Evolutionary conservation across 2,329 filamentous ascomycete genomes (phyloP).

Genomic region (Alternaria solani): DNA sequence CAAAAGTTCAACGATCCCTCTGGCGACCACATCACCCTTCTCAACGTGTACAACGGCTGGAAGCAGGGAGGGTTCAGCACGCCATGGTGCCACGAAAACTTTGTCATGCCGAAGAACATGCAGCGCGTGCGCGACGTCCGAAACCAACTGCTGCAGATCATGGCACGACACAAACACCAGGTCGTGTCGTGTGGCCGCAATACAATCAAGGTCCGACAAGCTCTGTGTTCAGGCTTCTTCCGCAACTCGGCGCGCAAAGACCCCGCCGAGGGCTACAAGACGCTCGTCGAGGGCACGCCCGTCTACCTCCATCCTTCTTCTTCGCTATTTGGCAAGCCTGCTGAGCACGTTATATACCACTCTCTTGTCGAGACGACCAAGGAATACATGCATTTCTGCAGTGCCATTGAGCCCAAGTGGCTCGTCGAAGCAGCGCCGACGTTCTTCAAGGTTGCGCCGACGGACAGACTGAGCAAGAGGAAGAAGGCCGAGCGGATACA

Average conservation of each 20-base stretch:
- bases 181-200: constrained; percentile 86
- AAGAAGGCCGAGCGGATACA: constrained; percentile 95
- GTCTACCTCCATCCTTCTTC: constrained; percentile 94
- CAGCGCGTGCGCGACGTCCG: constrained; percentile 89
- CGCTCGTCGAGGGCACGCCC: constrained; percentile 90
- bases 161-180: constrained; percentile 86
- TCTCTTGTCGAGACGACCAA: constrained; percentile 90
- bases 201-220: constrained; percentile 85
- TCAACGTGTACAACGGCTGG: constrained; percentile 99
- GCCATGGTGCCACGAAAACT: constrained; percentile 97
- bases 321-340: constrained; percentile 91
- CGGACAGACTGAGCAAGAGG: constrained; percentile 84
- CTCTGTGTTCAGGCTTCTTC: constrained; percentile 94
- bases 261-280: constrained; percentile 96
- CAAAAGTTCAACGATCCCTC: constrained; percentile 95
- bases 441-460: constrained; percentile 96
- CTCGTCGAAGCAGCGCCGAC: constrained; percentile 96
- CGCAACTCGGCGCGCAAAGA: constrained; percentile 94
- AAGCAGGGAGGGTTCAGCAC: constrained; percentile 82
- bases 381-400: constrained; percentile 98
- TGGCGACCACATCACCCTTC: constrained; percentile 90
- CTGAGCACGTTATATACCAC: constrained; percentile 96
- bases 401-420: constrained; percentile 90
- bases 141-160: constrained; percentile 90
- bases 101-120: constrained; percentile 92